These are phyloP conservation scores for Paraurostyla sp. DNA, from an alignment of 73 alveolate genomes.

Conservation along the genomic window DNA sequence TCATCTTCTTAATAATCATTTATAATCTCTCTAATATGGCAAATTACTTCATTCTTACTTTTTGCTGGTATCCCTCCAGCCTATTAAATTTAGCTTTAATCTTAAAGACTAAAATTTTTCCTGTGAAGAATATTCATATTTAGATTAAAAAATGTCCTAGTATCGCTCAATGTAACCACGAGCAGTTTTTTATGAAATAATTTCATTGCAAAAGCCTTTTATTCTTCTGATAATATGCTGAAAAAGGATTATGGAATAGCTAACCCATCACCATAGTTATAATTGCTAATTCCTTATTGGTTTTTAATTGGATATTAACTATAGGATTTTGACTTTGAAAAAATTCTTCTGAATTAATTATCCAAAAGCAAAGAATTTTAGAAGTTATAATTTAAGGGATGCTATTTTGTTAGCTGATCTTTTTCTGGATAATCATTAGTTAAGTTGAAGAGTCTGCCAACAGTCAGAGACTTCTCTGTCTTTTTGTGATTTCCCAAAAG, in stretches of 20 bases:
- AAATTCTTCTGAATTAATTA: constrained; percentile 12
- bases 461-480: background rate
- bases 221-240: background rate
- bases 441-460: background rate
- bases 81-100: no score
- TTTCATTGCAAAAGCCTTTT: background rate
- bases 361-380: background rate
- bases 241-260: background rate
- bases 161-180: constrained; percentile 14
- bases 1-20: background rate
- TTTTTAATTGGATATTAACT: background rate
- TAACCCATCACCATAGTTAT: constrained; percentile 17
- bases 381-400: no score
- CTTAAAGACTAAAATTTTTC: background rate
- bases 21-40: constrained; percentile 12
- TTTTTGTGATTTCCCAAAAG: constrained; percentile 6
- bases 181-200: background rate
- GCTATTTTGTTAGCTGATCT: background rate
- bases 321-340: constrained; percentile 2
- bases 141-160: constrained; percentile 8
- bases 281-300: no score
- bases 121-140: background rate
- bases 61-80: background rate
- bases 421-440: background rate
- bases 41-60: background rate